These are phyloP conservation scores for Silene latifolia DNA, from an alignment of 148 eudicot genomes.

Conservation along the genomic window DNA sequence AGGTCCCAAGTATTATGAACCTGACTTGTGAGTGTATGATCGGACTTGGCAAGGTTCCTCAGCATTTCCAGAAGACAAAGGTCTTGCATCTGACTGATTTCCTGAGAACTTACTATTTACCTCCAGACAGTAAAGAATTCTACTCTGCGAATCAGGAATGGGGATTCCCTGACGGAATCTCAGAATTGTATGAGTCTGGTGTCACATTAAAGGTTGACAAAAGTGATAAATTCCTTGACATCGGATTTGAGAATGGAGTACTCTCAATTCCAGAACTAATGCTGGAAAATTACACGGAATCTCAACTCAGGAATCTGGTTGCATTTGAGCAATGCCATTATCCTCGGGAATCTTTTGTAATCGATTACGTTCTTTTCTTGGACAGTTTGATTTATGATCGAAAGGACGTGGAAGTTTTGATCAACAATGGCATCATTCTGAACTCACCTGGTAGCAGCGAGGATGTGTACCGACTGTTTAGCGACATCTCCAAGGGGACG, in stretches of 20 bases:
- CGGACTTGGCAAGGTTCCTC: conserved; percentile 19
- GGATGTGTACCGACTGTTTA: conserved; percentile 28
- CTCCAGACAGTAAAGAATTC: conserved; percentile 25
- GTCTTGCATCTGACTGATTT: conserved; percentile 30
- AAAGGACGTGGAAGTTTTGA: conserved; percentile 30
- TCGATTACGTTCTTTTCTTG: conserved; percentile 32
- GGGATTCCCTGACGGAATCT: conserved; percentile 37
- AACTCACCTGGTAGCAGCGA: conserved; percentile 35
- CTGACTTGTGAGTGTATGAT: conserved; percentile 30
- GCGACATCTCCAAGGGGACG: conserved; percentile 33
- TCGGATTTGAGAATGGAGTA: conserved; percentile 29
- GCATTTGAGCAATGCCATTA: conserved; percentile 39
- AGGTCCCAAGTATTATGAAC: conserved; percentile 21
- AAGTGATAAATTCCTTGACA: conserved; percentile 28
- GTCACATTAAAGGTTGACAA: conserved; percentile 28
- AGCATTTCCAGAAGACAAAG: conserved; percentile 27
- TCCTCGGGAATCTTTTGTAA: conserved; percentile 31
- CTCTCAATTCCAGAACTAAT: conserved; percentile 27
- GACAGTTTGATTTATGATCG: conserved; percentile 31
- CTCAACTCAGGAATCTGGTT: conserved; percentile 33
- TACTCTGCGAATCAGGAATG: conserved; percentile 19
- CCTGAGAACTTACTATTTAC: conserved; percentile 34
- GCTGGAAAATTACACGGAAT: conserved; percentile 30
- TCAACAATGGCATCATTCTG: conserved; percentile 31
- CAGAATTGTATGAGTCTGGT: conserved; percentile 33